Conservation (phyloP, 129 eudicot genomes). For the Logfia minima region DNA sequence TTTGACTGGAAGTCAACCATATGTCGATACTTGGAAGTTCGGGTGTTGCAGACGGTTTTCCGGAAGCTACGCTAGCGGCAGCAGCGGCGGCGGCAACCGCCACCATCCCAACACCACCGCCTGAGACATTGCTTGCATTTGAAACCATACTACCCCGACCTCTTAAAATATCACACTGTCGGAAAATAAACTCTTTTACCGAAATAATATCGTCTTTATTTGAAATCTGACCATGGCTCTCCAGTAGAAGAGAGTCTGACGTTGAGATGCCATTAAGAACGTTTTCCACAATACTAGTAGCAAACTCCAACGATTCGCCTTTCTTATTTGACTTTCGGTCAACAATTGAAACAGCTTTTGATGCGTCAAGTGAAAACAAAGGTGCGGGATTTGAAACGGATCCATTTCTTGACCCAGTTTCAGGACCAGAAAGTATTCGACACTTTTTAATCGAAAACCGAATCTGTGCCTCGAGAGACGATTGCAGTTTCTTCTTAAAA, state of each 20-base stretch:
- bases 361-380: conserved; percentile 81
- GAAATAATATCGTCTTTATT: conserved; percentile 72
- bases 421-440: conserved; percentile 71
- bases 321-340: conserved; percentile 52
- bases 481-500: conserved; percentile 64
- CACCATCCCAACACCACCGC: conserved; percentile 79
- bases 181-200: conserved; percentile 72
- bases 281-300: conserved; percentile 67
- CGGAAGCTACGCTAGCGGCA: conserved; percentile 84
- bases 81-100: conserved; percentile 96
- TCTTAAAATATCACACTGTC: conserved; percentile 76
- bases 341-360: conserved; percentile 70
- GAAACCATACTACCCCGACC: conserved; percentile 66
- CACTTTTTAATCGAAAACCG: conserved; percentile 87
- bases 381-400: conserved; percentile 53
- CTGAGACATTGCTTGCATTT: conserved; percentile 54
- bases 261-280: conserved; percentile 70
- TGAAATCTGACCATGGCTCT: conserved; percentile 59
- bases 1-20: conserved; percentile 76
- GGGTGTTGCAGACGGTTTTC: conserved; percentile 55
- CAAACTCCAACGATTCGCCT: conserved; percentile 81
- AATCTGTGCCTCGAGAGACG: conserved; percentile 90
- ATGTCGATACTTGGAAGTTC: conserved; percentile 76
- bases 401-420: conserved; percentile 71
- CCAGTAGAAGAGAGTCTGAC: conserved; percentile 79